Percentiles rank a stretch among this genome's conserved stretches.
These are phyloP conservation scores for Arthrobotrys iridis DNA, from an alignment of 2,329 filamentous ascomycete genomes.

Conservation along the genomic window DNA sequence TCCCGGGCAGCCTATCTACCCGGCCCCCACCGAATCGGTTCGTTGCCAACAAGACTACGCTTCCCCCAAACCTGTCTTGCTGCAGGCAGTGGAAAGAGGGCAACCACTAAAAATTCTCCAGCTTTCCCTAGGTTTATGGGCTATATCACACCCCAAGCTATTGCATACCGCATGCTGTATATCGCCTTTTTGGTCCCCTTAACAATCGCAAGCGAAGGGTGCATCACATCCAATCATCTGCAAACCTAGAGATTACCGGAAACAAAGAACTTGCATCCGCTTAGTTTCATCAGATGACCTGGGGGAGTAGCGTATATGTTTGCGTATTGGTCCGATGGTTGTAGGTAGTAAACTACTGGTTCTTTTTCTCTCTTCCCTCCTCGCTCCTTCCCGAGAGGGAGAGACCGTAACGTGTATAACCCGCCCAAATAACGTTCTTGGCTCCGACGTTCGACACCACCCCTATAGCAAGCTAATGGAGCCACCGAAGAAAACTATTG, in stretches of 20 bases:
- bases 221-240: slow-evolving; percentile 43
- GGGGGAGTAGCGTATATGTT: slow-evolving; percentile 29
- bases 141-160: slow-evolving; percentile 21
- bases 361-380: background rate
- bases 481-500: background rate
- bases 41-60: background rate
- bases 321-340: slow-evolving; percentile 1
- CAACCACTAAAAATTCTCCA: slow-evolving; percentile 1
- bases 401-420: background rate
- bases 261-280: slow-evolving; percentile 49
- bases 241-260: slow-evolving; percentile 39
- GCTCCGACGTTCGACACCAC: background rate
- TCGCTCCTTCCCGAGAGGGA: slow-evolving; percentile 7
- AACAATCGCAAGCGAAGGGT: slow-evolving; percentile 40
- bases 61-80: slow-evolving; percentile 6
- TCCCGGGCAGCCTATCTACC: background rate
- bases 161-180: slow-evolving; percentile 36
- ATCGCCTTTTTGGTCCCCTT: slow-evolving; percentile 45
- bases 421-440: background rate
- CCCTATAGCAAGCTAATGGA: background rate
- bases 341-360: too few species aligned
- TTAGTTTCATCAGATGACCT: slow-evolving; percentile 48
- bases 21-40: slow-evolving; percentile 5
- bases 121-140: slow-evolving; percentile 12
- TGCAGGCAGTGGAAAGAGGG: background rate